Evolutionary conservation across 148 eudicot species (phyloP), one percentile per base, ranked within the genome.

Genomic region (Drosera capensis): DNA sequence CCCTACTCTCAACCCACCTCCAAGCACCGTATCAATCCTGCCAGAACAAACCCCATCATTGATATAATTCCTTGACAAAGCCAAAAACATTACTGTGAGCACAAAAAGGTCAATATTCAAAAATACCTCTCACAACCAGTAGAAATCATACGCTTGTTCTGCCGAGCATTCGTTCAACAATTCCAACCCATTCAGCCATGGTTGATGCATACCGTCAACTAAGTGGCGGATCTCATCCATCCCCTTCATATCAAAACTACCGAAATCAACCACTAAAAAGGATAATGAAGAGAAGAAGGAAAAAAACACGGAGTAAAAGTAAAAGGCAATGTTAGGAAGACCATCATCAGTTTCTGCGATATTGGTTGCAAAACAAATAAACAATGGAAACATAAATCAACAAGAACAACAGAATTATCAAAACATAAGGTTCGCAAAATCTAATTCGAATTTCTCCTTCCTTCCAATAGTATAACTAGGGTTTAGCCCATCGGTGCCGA

Each of bases 111-210:
- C 18, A 20, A 7, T 2, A 40, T 34, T 34, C 16, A 12, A 52
- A 45, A 8, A 14, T 68, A 82, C 96, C 78, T 66, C 62, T 68
- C 65, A 39, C 65, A 68, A 23, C 74, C 70, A 18, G 59, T 56
- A 7, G 86, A 67, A 14, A 70, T 43, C 48, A 54, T 15, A 21
- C 62, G 72, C 48, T 77, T 77, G 39, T 74, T 64, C 20, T 56
- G 63, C 57, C 54, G 55, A 61, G 68, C 72, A 70, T 74, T 42
- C 79, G 54, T 75, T 68, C 59, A 79, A 46, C 55, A 87, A 44
- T 64, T 72, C 90, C 50, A 62, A 40, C 20, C 94, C 96, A 68
- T 87, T 79, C 37, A 62, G 48, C 94, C 82, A 79, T 0, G 80
- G 82, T 46, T 56, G 67, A 75, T 72, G 90, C 49, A 46, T 59